These are phyloP conservation scores for Moelleriella libera DNA, from an alignment of 2,329 filamentous ascomycete species.

Conservation along the genomic window DNA sequence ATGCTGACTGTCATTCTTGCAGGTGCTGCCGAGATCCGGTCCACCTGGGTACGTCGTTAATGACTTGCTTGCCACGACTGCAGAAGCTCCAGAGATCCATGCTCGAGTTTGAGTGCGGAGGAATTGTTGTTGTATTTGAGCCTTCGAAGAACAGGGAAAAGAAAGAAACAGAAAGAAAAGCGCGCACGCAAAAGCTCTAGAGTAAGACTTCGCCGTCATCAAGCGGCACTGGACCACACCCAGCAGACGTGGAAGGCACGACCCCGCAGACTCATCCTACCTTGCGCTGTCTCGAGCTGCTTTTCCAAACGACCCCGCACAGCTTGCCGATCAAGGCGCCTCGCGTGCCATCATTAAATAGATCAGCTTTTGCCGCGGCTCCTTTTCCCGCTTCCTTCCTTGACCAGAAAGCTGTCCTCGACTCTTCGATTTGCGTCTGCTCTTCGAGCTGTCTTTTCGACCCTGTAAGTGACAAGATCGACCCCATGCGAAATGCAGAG, in stretches of 20 bases:
- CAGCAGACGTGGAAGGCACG: background rate
- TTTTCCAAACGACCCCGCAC: background rate
- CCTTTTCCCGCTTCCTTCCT: background rate
- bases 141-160: too few species aligned
- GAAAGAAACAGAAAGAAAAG: too few species aligned
- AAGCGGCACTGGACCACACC: background rate
- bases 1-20: too few species aligned
- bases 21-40: too few species aligned
- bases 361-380: background rate
- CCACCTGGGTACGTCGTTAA: too few species aligned
- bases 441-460: background rate
- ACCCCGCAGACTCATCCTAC: background rate
- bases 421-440: background rate
- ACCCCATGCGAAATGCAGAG: constrained; percentile 1
- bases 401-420: background rate
- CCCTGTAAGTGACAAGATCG: constrained; percentile 3
- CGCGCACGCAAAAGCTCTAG: background rate
- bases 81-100: too few species aligned
- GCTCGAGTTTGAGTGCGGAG: too few species aligned
- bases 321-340: background rate
- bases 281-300: background rate
- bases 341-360: background rate
- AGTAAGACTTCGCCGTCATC: background rate
- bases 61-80: too few species aligned
- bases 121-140: too few species aligned